A percentile compares a stretch with the other conserved stretches of the same genome.
Evolutionary conservation across 2,329 filamentous ascomycete genomes (phyloP).

Genomic region (Diaporthe velutina): DNA sequence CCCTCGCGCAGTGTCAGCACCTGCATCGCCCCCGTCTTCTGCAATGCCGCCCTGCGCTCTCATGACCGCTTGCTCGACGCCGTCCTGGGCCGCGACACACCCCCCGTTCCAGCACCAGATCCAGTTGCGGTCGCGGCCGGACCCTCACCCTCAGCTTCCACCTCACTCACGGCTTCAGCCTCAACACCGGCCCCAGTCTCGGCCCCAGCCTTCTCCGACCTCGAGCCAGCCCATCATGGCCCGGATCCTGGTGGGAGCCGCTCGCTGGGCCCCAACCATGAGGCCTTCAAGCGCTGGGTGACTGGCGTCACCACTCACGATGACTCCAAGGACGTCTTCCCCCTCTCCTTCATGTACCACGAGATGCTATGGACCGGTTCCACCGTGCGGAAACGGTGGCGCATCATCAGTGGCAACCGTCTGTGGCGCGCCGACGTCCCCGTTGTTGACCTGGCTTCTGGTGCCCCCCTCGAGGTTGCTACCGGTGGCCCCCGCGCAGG

Average conservation of each 20-base stretch:
- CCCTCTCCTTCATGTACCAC: slow-evolving; percentile 53
- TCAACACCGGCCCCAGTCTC: not conserved
- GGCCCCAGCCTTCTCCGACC: not conserved
- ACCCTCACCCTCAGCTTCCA: not conserved
- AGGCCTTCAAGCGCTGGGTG: slow-evolving; percentile 56
- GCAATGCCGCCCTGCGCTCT: slow-evolving; percentile 50
- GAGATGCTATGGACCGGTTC: slow-evolving; percentile 54
- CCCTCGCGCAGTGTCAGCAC: slow-evolving; percentile 39
- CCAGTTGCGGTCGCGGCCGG: not conserved
- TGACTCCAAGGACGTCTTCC: slow-evolving; percentile 59
- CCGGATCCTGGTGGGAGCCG: slow-evolving; percentile 16
- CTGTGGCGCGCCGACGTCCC: slow-evolving; percentile 48
- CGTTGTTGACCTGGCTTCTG: slow-evolving; percentile 45
- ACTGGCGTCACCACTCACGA: slow-evolving; percentile 57
- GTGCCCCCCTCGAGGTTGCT: slow-evolving; percentile 42
- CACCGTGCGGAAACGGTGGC: slow-evolving; percentile 54
- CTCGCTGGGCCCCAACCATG: slow-evolving; percentile 44
- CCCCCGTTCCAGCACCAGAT: no score
- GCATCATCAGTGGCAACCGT: slow-evolving; percentile 56
- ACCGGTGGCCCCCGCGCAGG: slow-evolving; percentile 41
- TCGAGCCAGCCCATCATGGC: slow-evolving; percentile 10
- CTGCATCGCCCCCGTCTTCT: slow-evolving; percentile 51
- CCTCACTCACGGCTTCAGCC: not conserved
- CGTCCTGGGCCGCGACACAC: slow-evolving; percentile 39
- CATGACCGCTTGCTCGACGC: slow-evolving; percentile 51